phyloP scores from a whole-genome alignment of 441 rosid genomes.

The Rhodomyrtus psidioides region DNA sequence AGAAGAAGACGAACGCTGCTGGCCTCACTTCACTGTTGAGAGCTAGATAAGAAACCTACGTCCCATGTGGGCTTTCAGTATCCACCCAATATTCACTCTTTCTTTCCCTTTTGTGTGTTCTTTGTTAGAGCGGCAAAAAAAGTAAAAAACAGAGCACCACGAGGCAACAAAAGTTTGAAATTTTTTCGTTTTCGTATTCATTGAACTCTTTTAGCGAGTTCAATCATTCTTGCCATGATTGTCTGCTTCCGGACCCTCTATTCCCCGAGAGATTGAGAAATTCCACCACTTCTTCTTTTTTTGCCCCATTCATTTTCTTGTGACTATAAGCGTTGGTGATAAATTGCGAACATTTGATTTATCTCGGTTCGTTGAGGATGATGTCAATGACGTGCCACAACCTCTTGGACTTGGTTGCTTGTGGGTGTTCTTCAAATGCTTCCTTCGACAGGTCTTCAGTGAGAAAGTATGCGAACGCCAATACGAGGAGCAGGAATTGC shows the following conservation, averaged over 20 bases:
- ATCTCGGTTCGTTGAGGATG: slow-evolving; percentile 31
- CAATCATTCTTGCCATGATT: background rate
- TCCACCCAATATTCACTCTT: slow-evolving; percentile 35
- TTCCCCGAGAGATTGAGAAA: slow-evolving; percentile 10
- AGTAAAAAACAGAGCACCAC: background rate
- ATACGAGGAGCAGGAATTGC: slow-evolving; percentile 19
- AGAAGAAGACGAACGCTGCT: background rate
- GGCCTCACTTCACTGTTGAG: background rate
- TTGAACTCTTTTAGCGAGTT: background rate
- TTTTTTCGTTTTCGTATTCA: background rate
- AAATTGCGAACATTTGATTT: background rate
- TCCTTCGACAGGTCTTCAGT: slow-evolving; percentile 31
- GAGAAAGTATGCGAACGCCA: slow-evolving; percentile 18
- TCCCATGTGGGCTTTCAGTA: slow-evolving; percentile 31
- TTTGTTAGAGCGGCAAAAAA: background rate
- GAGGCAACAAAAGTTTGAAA: background rate
- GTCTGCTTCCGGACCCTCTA: background rate
- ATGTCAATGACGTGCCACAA: slow-evolving; percentile 59
- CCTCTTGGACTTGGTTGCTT: slow-evolving; percentile 55
- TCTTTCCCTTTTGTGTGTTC: background rate
- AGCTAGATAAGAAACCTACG: background rate
- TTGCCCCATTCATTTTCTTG: background rate
- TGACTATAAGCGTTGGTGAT: background rate
- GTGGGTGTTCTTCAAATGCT: slow-evolving; percentile 54
- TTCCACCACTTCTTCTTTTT: background rate